Conservation (phyloP, 352 stramenopile species). For the Nothophytophthora sp. region DNA sequence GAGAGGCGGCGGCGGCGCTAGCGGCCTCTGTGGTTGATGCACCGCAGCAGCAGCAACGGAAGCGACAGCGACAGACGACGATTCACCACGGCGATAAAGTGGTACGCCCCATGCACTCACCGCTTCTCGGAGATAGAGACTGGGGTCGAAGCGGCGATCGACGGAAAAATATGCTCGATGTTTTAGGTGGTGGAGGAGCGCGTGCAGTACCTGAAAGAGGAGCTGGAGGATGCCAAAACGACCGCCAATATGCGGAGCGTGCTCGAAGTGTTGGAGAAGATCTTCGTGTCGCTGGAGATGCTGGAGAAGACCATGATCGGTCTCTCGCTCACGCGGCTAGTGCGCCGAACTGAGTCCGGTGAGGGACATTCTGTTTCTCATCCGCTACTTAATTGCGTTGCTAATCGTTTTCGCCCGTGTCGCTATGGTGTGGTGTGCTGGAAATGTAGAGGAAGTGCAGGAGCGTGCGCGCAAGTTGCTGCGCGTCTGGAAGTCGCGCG, state of each 20-base stretch:
- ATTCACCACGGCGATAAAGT: constrained; percentile 76
- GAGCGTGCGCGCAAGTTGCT: constrained; percentile 42
- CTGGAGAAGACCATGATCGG: constrained; percentile 72
- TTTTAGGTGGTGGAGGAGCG: constrained; percentile 56
- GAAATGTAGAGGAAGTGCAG: constrained; percentile 34
- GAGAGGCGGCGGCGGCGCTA: constrained; percentile 40
- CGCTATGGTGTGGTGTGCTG: background rate
- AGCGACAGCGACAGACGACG: constrained; percentile 56
- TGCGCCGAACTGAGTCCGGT: constrained; percentile 23
- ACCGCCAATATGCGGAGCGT: constrained; percentile 44
- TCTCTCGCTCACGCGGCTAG: constrained; percentile 34
- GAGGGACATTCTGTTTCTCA: too few species aligned
- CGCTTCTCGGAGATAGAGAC: background rate
- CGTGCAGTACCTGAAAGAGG: constrained; percentile 64
- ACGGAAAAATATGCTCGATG: background rate
- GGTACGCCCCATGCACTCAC: constrained; percentile 8
- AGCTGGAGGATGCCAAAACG: constrained; percentile 61
- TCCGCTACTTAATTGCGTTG: too few species aligned
- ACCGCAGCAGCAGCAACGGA: constrained; percentile 10
- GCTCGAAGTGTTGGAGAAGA: constrained; percentile 53
- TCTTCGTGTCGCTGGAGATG: constrained; percentile 84
- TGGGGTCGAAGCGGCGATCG: too few species aligned
- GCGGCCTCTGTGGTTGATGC: constrained; percentile 10
- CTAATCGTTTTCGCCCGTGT: too few species aligned
- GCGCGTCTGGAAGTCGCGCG: constrained; percentile 61